These are phyloP conservation scores for Eucalyptus curtisii DNA, from an alignment of 345 rosid genomes.

Conservation along the genomic window DNA sequence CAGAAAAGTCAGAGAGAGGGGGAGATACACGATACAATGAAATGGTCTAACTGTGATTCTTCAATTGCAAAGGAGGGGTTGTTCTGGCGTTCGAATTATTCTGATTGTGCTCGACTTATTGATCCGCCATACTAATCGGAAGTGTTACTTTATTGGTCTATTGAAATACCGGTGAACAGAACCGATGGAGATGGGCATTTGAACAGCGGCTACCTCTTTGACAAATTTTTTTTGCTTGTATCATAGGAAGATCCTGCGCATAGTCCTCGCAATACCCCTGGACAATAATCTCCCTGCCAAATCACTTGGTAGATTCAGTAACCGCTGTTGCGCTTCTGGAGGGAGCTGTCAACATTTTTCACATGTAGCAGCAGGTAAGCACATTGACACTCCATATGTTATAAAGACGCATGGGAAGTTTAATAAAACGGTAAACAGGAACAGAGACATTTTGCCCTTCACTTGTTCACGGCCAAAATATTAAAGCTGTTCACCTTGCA, in stretches of 20 bases:
- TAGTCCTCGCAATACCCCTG: constrained; percentile 67
- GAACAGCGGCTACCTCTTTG: background rate
- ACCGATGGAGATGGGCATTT: background rate
- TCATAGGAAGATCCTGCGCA: constrained; percentile 58
- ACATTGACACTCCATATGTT: background rate
- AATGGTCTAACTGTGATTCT: background rate
- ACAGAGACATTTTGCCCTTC: background rate
- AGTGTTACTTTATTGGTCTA: background rate
- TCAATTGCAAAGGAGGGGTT: background rate
- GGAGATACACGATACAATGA: background rate
- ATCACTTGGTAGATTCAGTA: constrained; percentile 69
- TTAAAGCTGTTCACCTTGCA: background rate
- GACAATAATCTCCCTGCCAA: constrained; percentile 61
- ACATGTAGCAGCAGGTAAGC: background rate
- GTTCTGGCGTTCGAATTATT: background rate
- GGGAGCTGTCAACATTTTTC: constrained; percentile 43
- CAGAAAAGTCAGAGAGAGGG: background rate
- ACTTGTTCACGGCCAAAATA: background rate
- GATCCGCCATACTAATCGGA: background rate
- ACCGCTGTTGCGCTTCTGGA: constrained; percentile 61
- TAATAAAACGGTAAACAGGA: background rate
- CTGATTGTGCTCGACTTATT: background rate
- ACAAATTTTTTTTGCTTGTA: background rate
- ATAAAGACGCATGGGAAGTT: background rate
- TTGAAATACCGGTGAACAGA: background rate